Evolutionary conservation across 345 rosid species (phyloP).

Genomic region (Adansonia digitata): DNA sequence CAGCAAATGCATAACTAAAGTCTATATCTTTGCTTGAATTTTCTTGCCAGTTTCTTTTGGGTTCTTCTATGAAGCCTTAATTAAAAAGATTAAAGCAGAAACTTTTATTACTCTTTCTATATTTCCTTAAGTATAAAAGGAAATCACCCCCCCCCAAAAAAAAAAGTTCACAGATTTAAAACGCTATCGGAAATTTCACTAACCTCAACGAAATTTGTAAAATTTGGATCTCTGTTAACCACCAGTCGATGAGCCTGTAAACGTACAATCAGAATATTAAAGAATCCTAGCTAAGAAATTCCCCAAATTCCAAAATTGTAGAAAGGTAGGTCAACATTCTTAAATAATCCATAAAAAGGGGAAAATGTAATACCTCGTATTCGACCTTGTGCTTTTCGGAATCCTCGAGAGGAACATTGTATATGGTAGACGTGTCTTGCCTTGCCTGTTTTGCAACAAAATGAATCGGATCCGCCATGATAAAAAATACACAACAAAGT

Average conservation of each 20-base stretch:
- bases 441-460: constrained; percentile 94
- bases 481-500: too few relatives aligned
- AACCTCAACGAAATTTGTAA: constrained; percentile 97
- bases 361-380: constrained; percentile 58
- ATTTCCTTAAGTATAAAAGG: background rate
- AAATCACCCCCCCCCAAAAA: constrained; percentile 1
- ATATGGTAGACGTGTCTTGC: constrained; percentile 97
- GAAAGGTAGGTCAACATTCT: background rate
- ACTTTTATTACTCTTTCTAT: background rate
- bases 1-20: background rate
- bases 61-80: background rate
- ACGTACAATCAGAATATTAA: background rate
- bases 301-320: background rate
- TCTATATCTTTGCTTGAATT: background rate
- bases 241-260: constrained; percentile 90
- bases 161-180: background rate
- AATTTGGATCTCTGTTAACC: constrained; percentile 89
- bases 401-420: constrained; percentile 96
- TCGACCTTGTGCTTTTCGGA: constrained; percentile 98
- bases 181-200: constrained; percentile 7
- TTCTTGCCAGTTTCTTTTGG: background rate
- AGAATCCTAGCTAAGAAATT: constrained; percentile 3
- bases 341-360: background rate
- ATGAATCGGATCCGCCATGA: constrained; percentile 90
- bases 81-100: background rate